Conservation (phyloP, 805 yeast genomes). For the Priceomyces carsonii region DNA sequence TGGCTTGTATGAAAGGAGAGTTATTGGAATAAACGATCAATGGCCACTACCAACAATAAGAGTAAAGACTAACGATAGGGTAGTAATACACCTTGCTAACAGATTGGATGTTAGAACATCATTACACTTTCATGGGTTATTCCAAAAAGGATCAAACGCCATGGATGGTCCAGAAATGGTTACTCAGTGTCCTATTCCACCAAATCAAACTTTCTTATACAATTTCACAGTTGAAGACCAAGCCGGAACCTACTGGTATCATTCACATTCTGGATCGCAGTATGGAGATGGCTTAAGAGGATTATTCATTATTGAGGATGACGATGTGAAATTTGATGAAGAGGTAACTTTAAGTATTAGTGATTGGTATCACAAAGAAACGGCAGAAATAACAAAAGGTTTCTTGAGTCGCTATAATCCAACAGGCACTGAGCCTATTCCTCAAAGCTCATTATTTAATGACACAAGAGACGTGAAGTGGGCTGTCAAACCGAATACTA, state of each 20-base stretch:
- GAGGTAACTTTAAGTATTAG: slow-evolving; percentile 67
- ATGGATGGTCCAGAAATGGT: slow-evolving; percentile 50
- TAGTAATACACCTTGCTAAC: slow-evolving; percentile 37
- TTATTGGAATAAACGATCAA: slow-evolving; percentile 57
- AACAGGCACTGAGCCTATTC: slow-evolving; percentile 98
- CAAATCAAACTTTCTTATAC: slow-evolving; percentile 37
- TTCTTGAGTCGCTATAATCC: slow-evolving; percentile 83
- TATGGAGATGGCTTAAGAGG: slow-evolving; percentile 80
- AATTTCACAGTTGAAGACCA: slow-evolving; percentile 39
- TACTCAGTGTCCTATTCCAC: slow-evolving; percentile 48
- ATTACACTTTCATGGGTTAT: slow-evolving; percentile 48
- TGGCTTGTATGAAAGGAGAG: slow-evolving; percentile 49
- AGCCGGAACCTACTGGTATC: slow-evolving; percentile 63
- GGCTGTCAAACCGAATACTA: slow-evolving; percentile 79
- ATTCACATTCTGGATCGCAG: slow-evolving; percentile 75
- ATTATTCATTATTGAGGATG: slow-evolving; percentile 57
- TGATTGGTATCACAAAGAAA: slow-evolving; percentile 85
- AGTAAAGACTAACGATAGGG: slow-evolving; percentile 41
- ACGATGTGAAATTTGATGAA: slow-evolving; percentile 58
- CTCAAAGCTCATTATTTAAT: slow-evolving; percentile 76
- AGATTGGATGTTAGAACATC: slow-evolving; percentile 37
- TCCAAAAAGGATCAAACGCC: slow-evolving; percentile 34
- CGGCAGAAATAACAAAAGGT: slow-evolving; percentile 48
- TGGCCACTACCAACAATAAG: slow-evolving; percentile 47
- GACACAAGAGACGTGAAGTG: slow-evolving; percentile 78